Evolutionary conservation across 108 stramenopile genomes (phyloP), one percentile per base, ranked within the genome.

Genomic region (Pseudonitzschia multiseries): DNA sequence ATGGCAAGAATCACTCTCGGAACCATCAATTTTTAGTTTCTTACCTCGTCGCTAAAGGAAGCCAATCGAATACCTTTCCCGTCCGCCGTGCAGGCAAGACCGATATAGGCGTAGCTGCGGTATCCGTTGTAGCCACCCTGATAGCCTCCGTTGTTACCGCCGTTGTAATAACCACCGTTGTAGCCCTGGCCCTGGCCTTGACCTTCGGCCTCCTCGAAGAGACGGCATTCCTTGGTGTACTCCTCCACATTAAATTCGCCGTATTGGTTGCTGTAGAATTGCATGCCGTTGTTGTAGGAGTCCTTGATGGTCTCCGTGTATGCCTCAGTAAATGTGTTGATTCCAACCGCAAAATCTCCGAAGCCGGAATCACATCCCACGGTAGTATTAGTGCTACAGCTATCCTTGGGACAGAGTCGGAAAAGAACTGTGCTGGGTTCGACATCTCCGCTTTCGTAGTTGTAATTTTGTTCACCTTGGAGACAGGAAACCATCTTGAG

Each of bases 401-500:
- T 54, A 3, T 71, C 51, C 20, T 42, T 42, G 60, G 82, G 82
- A 56, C 82, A 83, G 13, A 78, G 56, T 54, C 82, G 82, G 66
- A 75, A 67, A 28, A 83, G 61, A 68, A 69, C 74, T 13, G 72
- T 71, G 31, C 50, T 42, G 46, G 62, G 61, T 51, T 71, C 31
- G 32, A 64, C 18, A 14, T 66, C 56, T 22, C 73, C 73, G 29
- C 71, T 36, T 33, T 73, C 68, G 32, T 82, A 68, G 14, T 74
- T 32, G 73, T 79, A 74, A 83, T 83, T 87, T 62, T 87, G 86
- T 3, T 75, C 74, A 14, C 84, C 81, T 48, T 82, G 78, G 46
- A 84, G 78, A 67, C 89, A 90, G 22, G 86, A 86, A 48, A 80
- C 62, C 71, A 90, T 87, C 74, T 90, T 90, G 71, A 90, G 77